Conservation (phyloP, 2,329 filamentous ascomycete species). For the Calonectria leucothoes region DNA sequence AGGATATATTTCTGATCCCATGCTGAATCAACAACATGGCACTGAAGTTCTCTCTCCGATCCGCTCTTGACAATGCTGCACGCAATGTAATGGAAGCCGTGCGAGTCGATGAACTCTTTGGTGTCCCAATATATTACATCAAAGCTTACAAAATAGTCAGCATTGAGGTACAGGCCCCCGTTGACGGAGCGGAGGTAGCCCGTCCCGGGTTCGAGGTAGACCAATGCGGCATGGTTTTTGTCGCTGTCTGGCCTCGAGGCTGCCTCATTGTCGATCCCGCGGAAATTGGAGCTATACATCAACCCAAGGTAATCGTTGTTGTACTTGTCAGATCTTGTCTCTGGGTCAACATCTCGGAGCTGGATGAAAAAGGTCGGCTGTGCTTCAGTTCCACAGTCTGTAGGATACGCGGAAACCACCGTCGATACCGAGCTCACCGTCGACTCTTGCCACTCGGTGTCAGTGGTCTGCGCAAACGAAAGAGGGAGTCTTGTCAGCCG, state of each 20-base stretch:
- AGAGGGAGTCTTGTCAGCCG: background rate
- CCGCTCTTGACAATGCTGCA: slow-evolving; percentile 3
- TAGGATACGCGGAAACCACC: slow-evolving; percentile 13
- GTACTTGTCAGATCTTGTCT: background rate
- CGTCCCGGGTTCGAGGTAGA: background rate
- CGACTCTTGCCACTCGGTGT: background rate
- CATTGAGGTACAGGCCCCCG: background rate
- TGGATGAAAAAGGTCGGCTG: slow-evolving; percentile 23
- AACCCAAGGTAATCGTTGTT: background rate
- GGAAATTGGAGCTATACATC: background rate
- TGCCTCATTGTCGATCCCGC: background rate
- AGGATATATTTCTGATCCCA: slow-evolving; percentile 10
- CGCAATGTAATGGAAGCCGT: background rate
- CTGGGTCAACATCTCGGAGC: slow-evolving; percentile 18
- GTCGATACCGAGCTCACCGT: background rate
- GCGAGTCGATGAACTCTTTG: background rate
- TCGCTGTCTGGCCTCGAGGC: background rate
- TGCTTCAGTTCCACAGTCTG: slow-evolving; percentile 5
- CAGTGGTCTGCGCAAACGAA: background rate
- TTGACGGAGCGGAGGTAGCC: background rate
- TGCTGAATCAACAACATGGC: background rate
- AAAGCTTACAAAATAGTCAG: background rate
- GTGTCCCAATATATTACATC: background rate
- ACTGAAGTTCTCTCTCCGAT: slow-evolving; percentile 8
- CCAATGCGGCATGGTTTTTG: background rate